phyloP scores from a whole-genome alignment of 2,329 filamentous ascomycete genomes.

The Alternaria rosae region DNA sequence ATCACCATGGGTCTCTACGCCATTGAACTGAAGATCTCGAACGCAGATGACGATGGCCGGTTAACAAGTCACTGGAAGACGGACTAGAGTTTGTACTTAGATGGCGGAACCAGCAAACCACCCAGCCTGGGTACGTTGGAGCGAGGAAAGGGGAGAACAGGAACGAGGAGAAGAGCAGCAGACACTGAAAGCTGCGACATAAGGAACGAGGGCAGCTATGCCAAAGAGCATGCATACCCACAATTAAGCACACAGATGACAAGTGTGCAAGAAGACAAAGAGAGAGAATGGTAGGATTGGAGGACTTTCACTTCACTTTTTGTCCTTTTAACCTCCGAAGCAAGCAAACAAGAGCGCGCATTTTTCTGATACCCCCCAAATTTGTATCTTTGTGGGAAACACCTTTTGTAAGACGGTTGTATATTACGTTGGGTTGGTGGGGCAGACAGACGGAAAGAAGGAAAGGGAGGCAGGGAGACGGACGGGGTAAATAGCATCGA shows the following conservation, averaged over 20 bases:
- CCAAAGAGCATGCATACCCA: background rate
- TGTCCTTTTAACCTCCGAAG: background rate
- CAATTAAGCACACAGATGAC: background rate
- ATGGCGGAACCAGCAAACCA: background rate
- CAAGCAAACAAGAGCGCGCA: constrained; percentile 18
- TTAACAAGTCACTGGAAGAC: constrained; percentile 89
- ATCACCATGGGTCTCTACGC: constrained; percentile 90
- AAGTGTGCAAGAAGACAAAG: background rate
- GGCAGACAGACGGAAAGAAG: background rate
- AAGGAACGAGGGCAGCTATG: background rate
- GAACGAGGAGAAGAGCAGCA: background rate
- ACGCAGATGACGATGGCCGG: constrained; percentile 77
- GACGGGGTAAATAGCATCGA: background rate
- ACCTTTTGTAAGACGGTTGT: background rate
- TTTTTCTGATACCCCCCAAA: constrained; percentile 38
- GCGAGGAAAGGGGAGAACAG: background rate
- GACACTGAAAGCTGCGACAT: background rate
- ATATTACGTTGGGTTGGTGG: background rate
- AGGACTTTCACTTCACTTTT: background rate
- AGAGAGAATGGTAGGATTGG: background rate
- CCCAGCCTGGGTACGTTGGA: background rate
- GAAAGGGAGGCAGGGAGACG: background rate
- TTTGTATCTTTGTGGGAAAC: constrained; percentile 23
- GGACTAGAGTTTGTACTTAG: constrained; percentile 62
- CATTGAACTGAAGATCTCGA: constrained; percentile 86